A percentile compares a stretch with the other conserved stretches of the same genome.
These are phyloP conservation scores for Asterophora parasitica DNA, from an alignment of 768 basidiomycete genomes.

Conservation along the genomic window DNA sequence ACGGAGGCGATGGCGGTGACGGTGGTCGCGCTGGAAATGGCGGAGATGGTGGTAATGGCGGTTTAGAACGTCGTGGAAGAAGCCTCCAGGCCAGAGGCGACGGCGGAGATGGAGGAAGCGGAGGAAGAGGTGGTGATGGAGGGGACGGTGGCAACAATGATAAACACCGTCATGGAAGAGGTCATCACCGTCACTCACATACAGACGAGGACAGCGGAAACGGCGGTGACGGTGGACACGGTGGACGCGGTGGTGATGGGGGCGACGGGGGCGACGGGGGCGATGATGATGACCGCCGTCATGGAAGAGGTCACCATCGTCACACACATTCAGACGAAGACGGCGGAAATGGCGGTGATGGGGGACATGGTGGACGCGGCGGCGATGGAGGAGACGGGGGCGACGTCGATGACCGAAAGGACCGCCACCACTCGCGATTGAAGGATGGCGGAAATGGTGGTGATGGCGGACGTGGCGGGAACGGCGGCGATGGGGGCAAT, in stretches of 20 bases:
- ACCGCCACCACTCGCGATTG: background rate
- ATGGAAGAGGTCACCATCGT: background rate
- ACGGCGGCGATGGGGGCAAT: slow-evolving; percentile 4
- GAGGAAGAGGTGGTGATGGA: background rate
- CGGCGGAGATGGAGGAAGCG: background rate
- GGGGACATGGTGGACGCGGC: background rate
- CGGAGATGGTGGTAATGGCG: slow-evolving; percentile 3
- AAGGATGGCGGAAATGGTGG: slow-evolving; percentile 3
- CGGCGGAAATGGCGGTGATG: background rate
- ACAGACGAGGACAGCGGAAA: background rate
- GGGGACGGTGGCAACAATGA: background rate
- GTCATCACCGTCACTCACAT: too few species aligned
- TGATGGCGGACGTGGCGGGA: slow-evolving; percentile 1
- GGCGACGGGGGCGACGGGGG: background rate
- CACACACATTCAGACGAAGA: background rate
- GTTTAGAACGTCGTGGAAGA: background rate
- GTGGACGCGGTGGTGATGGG: background rate
- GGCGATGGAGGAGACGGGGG: background rate
- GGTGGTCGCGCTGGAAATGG: background rate
- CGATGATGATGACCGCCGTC: background rate
- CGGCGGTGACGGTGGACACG: background rate
- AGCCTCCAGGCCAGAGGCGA: background rate
- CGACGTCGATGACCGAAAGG: background rate
- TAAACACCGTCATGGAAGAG: background rate
- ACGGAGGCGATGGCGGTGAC: background rate